Conservation (phyloP, 2,329 filamentous ascomycete species). For the Colletotrichum scovillei region DNA sequence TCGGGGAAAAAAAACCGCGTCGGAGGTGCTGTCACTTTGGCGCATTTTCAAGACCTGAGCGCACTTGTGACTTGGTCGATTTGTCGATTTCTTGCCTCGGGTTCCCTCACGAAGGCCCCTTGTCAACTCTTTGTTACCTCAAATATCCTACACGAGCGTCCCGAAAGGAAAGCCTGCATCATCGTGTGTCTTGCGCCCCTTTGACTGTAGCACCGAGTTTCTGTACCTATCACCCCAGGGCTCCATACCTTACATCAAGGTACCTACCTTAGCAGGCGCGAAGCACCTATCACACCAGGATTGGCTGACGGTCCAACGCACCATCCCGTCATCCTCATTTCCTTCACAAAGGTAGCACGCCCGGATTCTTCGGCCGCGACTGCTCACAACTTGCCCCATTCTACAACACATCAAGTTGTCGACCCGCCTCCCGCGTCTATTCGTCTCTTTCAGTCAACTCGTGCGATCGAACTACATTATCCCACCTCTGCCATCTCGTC, state of each 20-base stretch:
- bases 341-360: not conserved
- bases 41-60: conserved; percentile 2
- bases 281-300: not conserved
- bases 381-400: not conserved
- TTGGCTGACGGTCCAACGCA: not conserved
- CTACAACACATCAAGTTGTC: not conserved
- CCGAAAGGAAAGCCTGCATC: not conserved
- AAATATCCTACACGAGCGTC: not conserved
- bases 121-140: not conserved
- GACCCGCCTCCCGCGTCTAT: not conserved
- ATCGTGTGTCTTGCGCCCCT: not conserved
- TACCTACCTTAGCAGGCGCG: not conserved
- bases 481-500: not conserved
- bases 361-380: not conserved
- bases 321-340: not conserved
- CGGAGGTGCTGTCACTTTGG: conserved; percentile 12
- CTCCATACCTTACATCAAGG: not conserved
- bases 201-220: not conserved
- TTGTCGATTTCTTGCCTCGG: not conserved
- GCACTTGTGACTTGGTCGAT: not conserved
- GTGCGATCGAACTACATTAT: not conserved
- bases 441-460: not conserved
- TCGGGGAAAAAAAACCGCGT: conserved; percentile 19
- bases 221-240: not conserved
- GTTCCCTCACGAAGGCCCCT: not conserved